Conservation (phyloP, 768 basidiomycete genomes). For the Nidularia pulvinata region DNA sequence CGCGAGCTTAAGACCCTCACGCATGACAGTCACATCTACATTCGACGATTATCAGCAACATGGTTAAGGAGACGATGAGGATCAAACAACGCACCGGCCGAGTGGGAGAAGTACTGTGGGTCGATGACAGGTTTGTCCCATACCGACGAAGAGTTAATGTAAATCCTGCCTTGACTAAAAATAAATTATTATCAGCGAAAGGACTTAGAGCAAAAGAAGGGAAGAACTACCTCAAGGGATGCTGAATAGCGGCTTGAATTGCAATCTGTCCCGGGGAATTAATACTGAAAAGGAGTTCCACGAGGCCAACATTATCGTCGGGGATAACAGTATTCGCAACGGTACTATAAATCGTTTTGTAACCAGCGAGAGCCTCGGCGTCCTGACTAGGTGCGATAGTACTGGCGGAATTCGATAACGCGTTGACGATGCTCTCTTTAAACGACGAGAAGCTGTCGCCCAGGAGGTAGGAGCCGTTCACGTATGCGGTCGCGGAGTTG, state of each 20-base stretch:
- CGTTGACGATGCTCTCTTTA: background rate
- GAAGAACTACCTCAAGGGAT: conserved; percentile 46
- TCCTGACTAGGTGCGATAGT: conserved; percentile 43
- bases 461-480: background rate
- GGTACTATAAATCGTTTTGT: conserved; percentile 52
- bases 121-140: conserved; percentile 61
- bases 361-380: conserved; percentile 46
- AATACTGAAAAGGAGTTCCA: conserved; percentile 54
- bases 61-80: background rate
- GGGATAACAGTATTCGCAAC: conserved; percentile 35
- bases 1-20: conserved; percentile 55
- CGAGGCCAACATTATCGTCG: conserved; percentile 36
- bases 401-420: background rate
- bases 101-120: conserved; percentile 55
- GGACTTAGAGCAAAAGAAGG: background rate
- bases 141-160: conserved; percentile 51
- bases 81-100: conserved; percentile 26
- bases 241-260: conserved; percentile 69
- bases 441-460: background rate
- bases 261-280: conserved; percentile 35
- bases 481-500: conserved; percentile 34
- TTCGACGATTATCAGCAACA: background rate
- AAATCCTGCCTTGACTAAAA: conserved; percentile 48
- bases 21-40: conserved; percentile 35
- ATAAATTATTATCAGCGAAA: background rate